Base-by-base conservation (phyloP, 1,284 basidiomycete species). In the Melampsora americana region DNA sequence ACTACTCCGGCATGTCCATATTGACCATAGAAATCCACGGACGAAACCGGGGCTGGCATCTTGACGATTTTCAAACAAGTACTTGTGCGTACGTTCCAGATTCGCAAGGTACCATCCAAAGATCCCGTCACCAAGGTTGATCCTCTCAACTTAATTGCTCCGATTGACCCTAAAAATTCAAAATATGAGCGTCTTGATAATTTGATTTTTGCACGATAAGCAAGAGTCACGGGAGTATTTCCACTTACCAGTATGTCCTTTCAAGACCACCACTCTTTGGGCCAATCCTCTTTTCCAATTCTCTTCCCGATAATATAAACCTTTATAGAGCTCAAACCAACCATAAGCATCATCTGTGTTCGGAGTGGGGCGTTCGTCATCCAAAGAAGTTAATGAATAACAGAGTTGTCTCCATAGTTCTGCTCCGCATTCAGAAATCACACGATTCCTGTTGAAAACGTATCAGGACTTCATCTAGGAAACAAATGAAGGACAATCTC, bases 241-340 rank as follows among this genome's bases (percentile, higher is more conserved):
- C 12, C 16, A 75, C 56, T 30, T 9, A 75, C 72, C 72, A n/a
- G 72, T 67, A 26, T 75, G 72, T 35, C 72, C 72, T 35, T 75
- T 67, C 30, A 75, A 50, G 1, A 75, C 72, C 2, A 75, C 72
- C 56, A 75, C 72, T 20, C 66, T 28, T 35, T 75, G 72, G 23
- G 72, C 72, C 7, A 59, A 35, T 1, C 72, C 72, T 30, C 30
- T 66, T 23, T 53, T 53, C 87, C 94, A 93, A 83, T 95, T 95
- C 62, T 88, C 87, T 83, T 95, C 93, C 48, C 93, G 89, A 82
- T 91, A 89, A 81, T 92, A 91, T 6, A 95, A 86, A 4, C 89
- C 89, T 60, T 89, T 88, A 81, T 93, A 95, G 16, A 94, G 83
- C 0, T 88, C 87, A 79, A 75, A 75, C 72, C 72, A 75, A 46